Base-by-base conservation (phyloP, 768 basidiomycete species). In the Tricholoma matsutake region DNA sequence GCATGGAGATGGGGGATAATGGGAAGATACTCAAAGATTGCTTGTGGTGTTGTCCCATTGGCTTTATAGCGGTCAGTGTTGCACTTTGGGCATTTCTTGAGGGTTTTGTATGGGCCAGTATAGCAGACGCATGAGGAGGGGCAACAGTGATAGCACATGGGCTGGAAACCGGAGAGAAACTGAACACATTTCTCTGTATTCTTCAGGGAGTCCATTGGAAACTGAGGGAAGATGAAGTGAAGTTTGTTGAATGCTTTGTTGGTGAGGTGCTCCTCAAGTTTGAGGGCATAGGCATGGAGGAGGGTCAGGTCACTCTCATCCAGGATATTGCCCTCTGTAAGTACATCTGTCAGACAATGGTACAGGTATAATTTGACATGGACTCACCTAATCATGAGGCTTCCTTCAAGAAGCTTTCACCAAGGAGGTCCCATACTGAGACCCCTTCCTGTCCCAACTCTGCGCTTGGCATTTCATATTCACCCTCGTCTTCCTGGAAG, bases 131-230 rank as follows among this genome's bases (percentile, higher is more conserved):
- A 83, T 0, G 76, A 78, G 54, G 78, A 76, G 22, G 67, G 54
- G 65, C 82, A 83, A 64, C 79, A 81, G 64, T 81, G 65, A 64
- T 70, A 78, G 3, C 37, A 53, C 1, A 67, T 59, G 1, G 77
- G 22, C 22, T 25, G 22, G 22, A 25, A 25, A 25, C 22, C 3
- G 22, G 22, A 25, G 22, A 25, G 22, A 25, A 25, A 25, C 22
- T 25, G 22, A 25, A 25, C 22, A 25, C 22, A 25, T 25, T 25
- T 25, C 22, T 65, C 58, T 6, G 66, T 63, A 20, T 13, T 59
- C 34, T 72, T 69, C 54, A 65, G 57, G 2, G 64, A 57, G 1
- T 62, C 61, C 16, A 71, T 57, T 11, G 51, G 16, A 6, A 60
- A 28, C 5, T 41, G 35, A 3, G 71, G 73, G 59, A 73, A 74